phyloP scores from a whole-genome alignment of 202 grass and related monocot species.

The Tripidium arundinaceum region DNA sequence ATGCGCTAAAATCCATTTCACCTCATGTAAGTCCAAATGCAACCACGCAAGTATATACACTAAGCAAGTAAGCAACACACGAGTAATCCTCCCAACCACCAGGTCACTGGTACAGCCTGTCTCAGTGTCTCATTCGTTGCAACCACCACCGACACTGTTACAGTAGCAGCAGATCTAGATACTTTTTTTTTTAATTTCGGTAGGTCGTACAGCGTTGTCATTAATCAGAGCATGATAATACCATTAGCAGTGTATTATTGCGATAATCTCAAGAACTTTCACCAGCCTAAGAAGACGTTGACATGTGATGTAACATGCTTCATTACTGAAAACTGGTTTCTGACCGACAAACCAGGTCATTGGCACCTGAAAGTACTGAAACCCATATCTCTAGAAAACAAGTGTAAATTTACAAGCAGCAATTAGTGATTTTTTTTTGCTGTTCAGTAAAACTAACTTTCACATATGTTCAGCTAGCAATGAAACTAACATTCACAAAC shows the following conservation, averaged over 20 bases:
- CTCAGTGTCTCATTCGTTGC: constrained; percentile 25
- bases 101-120: constrained; percentile 25
- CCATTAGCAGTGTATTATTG: neutral
- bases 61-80: constrained; percentile 14
- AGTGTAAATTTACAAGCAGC: neutral
- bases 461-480: neutral
- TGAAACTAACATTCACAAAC: neutral
- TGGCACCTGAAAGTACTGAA: neutral
- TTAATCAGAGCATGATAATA: neutral
- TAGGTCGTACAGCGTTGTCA: constrained; percentile 29
- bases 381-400: neutral
- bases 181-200: constrained; percentile 4
- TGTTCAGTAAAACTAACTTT: neutral
- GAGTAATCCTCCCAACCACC: constrained; percentile 28
- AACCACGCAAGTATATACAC: constrained; percentile 23
- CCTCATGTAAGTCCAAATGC: constrained; percentile 7
- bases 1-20: constrained; percentile 22
- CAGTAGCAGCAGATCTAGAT: constrained; percentile 4
- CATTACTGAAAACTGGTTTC: neutral
- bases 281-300: neutral
- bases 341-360: constrained; percentile 7
- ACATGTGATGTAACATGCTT: constrained; percentile 8
- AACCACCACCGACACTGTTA: constrained; percentile 35
- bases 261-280: constrained; percentile 23
- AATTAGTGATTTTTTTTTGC: neutral